Evolutionary conservation across 768 basidiomycete genomes (phyloP).

Genomic region (Suillus placidus): DNA sequence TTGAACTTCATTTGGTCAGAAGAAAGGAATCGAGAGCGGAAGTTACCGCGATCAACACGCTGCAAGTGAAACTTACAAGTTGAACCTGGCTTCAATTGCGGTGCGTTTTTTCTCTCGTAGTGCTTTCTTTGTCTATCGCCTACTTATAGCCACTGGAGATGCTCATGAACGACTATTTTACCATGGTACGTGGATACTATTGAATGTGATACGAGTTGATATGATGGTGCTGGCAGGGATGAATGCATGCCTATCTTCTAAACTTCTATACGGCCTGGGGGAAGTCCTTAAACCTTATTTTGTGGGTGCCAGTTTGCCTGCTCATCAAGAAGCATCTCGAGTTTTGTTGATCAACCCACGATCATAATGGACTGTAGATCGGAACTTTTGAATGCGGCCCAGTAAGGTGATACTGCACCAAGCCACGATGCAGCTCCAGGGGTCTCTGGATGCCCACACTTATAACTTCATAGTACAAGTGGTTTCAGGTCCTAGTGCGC

Average conservation of each 20-base stretch:
- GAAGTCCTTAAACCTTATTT: not conserved
- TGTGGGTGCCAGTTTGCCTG: not conserved
- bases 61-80: not conserved
- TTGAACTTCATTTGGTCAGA: not conserved
- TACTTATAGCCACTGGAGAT: not conserved
- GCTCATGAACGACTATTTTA: not conserved
- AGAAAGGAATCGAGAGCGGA: not conserved
- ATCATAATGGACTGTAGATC: not conserved
- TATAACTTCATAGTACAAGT: not conserved
- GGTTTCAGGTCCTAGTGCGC: not conserved
- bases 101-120: not conserved
- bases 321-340: not conserved
- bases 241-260: not conserved
- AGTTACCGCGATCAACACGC: not conserved
- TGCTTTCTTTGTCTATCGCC: not conserved
- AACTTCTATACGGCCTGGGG: not conserved
- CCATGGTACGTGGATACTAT: not conserved
- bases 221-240: too few relatives aligned
- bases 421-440: constrained; percentile 1
- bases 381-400: not conserved
- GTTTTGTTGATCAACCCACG: not conserved
- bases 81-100: not conserved
- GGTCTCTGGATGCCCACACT: not conserved
- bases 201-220: not conserved
- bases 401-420: not conserved